Base-by-base conservation (phyloP, 768 basidiomycete genomes). In the Rossbeevera mucosa region DNA sequence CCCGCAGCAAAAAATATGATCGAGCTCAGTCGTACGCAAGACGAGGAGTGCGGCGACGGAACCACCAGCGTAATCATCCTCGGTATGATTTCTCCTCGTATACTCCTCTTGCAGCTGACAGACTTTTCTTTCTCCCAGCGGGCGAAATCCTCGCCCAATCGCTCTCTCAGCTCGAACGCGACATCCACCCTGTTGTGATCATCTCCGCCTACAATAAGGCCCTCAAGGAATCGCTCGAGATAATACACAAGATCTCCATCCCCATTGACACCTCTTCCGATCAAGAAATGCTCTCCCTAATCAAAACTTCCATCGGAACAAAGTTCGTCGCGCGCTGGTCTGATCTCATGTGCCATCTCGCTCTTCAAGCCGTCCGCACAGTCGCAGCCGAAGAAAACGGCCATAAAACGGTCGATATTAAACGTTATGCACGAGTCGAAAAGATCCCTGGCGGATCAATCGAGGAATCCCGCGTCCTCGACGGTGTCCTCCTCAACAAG, bases 1-100 rank as follows among this genome's bases (percentile, higher is more conserved):
- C 96, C 95, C 3, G 96, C 96, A 24, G 95, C 96, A 22, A 99
- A 98, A 76, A 96, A 94, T 60, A 98, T 99, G 95, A 96, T 99
- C 58, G 96, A 99, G 73, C 83, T 98, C 11, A 92, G 91, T 61
- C 74, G 96, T 66, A 98, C 96, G 1, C 96, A 98, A 70, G 96
- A 98, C 62, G 96, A 98, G 73, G 96, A 98, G 65, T 96, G 96
- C 59, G 96, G 95, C 44, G 96, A 97, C 71, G 96, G 95, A 53
- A 99, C 96, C 21, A 99, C 95, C 12, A 93, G 90, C 64, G 95
- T 98, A 44, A 96, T 99, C 73, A 96, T 98, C 63, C 80, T 98
- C 14, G 94, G 94, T 94, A 63, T 61, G 80, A 60, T 2, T 45
- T 11, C 7, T 36, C n/a, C 44, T 40, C 33, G n/a, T 4, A 4